Evolutionary conservation across 139 green algal genomes (phyloP).

Genomic region (Chlorella ohadii): DNA sequence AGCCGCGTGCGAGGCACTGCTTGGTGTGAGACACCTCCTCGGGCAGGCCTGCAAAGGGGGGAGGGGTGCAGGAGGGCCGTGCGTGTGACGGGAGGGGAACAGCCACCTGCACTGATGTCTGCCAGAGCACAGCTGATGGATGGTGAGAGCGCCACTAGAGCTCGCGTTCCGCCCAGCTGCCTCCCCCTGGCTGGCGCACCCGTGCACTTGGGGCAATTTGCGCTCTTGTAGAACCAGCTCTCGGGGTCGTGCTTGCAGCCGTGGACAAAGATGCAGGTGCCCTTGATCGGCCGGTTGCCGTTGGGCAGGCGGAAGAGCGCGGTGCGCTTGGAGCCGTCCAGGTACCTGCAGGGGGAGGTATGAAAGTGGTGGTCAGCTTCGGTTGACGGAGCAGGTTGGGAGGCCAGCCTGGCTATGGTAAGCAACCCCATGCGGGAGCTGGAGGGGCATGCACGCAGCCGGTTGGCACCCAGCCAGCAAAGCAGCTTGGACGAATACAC

Average conservation of each 20-base stretch:
- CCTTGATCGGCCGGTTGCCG: not conserved
- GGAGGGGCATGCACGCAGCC: no score
- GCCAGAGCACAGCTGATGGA: no score
- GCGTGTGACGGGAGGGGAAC: not conserved
- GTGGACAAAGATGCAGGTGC: constrained; percentile 30
- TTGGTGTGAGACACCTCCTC: constrained; percentile 33
- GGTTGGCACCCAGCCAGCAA: not conserved
- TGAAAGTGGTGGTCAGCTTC: no score
- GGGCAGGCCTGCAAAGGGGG: constrained; percentile 8
- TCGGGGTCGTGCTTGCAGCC: constrained; percentile 37
- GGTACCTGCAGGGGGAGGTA: not conserved
- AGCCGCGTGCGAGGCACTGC: constrained; percentile 30
- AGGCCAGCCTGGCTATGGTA: no score
- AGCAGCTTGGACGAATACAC: not conserved
- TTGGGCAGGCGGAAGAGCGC: constrained; percentile 19
- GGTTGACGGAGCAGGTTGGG: no score
- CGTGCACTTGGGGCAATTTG: constrained; percentile 5
- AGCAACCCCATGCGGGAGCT: no score
- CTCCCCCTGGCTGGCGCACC: not conserved
- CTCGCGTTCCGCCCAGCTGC: no score
- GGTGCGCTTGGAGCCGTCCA: constrained; percentile 5
- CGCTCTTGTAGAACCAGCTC: constrained; percentile 30
- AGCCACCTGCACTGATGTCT: no score
- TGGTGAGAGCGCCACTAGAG: no score
- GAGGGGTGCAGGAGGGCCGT: not conserved